Base-by-base conservation (phyloP, 108 stramenopile species). In the Heterococcus sp. region DNA sequence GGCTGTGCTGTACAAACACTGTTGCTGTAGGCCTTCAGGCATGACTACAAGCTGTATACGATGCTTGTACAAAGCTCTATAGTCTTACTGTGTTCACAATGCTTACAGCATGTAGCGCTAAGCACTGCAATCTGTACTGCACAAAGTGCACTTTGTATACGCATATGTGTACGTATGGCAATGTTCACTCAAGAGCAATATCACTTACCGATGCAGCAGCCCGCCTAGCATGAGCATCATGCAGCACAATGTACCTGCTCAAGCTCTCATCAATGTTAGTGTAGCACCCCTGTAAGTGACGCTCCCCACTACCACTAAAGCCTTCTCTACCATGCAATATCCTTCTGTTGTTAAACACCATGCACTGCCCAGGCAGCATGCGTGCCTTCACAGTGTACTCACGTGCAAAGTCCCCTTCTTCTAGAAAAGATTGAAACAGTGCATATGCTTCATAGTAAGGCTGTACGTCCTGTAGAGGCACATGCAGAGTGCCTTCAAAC, bases 351-450 rank as follows among this genome's bases (percentile, higher is more conserved):
- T 58, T 58, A 21, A 58, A 58, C 14, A 58, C 46, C 46, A 58
- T 58, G 72, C 74, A 75, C 76, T 68, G 69, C 69, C 76, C 67
- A 30, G 76, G 32, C 69, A 39, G n/a, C 14, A 77, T 35, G 32
- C 76, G 14, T 11, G 3, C 14, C 27, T 58, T 38, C 37, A 77
- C 31, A 2, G 69, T 77, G 76, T 77, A 69, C 31, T 38, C 70
- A 34, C 63, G 46, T 0, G 76, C 67, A 67, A 35, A 77, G 0
- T 34, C 2, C 0, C 76, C 76, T 35, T 65, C 69, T 69, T 77
- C 76, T 35, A 77, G 21, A n/a, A 77, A 35, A 14, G 35, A 29
- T 69, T 77, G 76, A 40, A 77, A 77, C 31, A 33, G 66, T 33
- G 33, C 26, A 58, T 77, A 39, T n/a, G 76, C 76, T 32, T 33